phyloP scores from a whole-genome alignment of 192 early-diverging fungal genomes.

The Podila horticola region DNA sequence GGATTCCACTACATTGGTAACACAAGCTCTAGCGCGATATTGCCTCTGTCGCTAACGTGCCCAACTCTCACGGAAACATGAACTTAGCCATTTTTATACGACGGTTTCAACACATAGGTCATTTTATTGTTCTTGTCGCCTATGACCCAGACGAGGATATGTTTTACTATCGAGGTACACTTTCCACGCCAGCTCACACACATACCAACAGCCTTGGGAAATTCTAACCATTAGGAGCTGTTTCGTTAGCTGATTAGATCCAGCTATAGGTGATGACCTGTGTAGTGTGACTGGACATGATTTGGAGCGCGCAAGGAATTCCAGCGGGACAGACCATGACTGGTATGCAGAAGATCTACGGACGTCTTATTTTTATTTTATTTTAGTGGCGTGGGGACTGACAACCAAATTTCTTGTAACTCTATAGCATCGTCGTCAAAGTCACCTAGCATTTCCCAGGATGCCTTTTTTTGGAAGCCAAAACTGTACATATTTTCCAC shows the following conservation, averaged over 20 bases:
- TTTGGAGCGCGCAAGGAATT: conserved; percentile 74
- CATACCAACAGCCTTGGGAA: neutral
- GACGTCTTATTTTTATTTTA: neutral
- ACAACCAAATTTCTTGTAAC: neutral
- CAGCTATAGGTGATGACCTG: conserved; percentile 74
- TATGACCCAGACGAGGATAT: conserved; percentile 83
- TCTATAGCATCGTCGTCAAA: neutral
- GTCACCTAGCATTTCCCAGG: neutral
- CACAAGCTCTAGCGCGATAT: neutral
- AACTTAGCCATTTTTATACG: conserved; percentile 6
- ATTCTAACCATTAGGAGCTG: neutral
- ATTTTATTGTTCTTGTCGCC: conserved; percentile 88
- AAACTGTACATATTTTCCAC: too few relatives aligned
- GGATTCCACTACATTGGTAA: conserved; percentile 58
- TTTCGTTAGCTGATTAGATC: conserved; percentile 60
- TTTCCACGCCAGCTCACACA: neutral
- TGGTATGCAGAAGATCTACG: conserved; percentile 53
- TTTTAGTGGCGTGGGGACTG: neutral
- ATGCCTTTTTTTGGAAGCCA: too few relatives aligned
- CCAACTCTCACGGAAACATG: conserved; percentile 11
- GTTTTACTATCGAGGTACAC: conserved; percentile 76
- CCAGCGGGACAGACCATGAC: conserved; percentile 87
- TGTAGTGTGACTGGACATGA: conserved; percentile 73
- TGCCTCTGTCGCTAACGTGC: neutral
- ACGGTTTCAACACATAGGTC: conserved; percentile 59